Base-by-base conservation (phyloP, 148 eudicot genomes). In the Limonium bicolor region DNA sequence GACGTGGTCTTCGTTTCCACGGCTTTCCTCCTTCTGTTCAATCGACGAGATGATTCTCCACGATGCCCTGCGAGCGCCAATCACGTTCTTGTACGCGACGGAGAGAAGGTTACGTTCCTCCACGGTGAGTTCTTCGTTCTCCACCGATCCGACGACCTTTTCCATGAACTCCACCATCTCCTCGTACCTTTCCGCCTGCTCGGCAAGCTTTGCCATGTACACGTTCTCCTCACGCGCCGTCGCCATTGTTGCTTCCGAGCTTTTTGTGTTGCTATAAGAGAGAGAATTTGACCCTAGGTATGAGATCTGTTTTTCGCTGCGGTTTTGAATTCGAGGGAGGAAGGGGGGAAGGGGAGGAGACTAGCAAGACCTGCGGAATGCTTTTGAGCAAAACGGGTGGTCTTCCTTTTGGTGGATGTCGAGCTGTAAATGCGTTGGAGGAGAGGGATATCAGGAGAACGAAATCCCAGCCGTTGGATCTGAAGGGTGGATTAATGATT, bases 81-180 rank as follows among this genome's bases (percentile, higher is more conserved):
- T 83, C 5, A 84, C 88, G 68, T 84, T 84, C 71, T 86, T 86
- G 64, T 86, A 86, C 25, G 96, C 96, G 10, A 86, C 96, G 14
- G 94, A 82, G 40, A 86, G 88, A 20, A 86, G 79, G 62, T 86
- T 86, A 0, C 96, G 78, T 52, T 86, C 95, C 55, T 86, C 95
- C 26, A 83, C 75, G 19, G 83, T 65, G 43, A 72, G 68, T 36
- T 71, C 78, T n/a, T 45, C 37, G 33, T 43, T 52, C 28, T 58
- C 31, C 1, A 54, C 25, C 0, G 68, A 24, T 6, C 56, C 37
- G 29, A 68, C 69, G 20, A 79, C 67, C 18, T 66, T 63, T 44
- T 75, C 82, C 87, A 79, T 79, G 82, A 60, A 79, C 12, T 66
- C 54, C 6, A 72, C 82, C 87, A 79, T 79, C 36, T 79, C 87